A percentile compares a stretch with the other conserved stretches of the same genome.
These are phyloP conservation scores for Leucocoprinus sp. DNA, from an alignment of 768 basidiomycete genomes.

Conservation along the genomic window DNA sequence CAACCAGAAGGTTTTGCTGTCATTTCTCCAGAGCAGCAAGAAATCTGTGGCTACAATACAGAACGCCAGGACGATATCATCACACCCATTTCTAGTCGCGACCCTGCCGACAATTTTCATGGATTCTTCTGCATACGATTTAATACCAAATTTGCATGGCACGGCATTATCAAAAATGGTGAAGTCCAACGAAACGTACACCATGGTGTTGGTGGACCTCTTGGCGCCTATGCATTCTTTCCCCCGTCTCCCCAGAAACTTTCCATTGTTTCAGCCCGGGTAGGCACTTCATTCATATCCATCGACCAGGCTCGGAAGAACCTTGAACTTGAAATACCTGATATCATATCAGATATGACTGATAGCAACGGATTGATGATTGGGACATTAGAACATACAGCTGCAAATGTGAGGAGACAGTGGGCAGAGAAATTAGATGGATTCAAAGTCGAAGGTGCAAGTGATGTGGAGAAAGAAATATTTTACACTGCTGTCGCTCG, in stretches of 20 bases:
- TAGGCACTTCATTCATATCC: constrained; percentile 72
- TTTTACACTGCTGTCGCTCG: constrained; percentile 62
- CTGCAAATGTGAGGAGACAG: constrained; percentile 32
- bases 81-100: constrained; percentile 39
- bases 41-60: constrained; percentile 23
- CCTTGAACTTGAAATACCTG: constrained; percentile 30
- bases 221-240: constrained; percentile 48
- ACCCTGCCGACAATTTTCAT: constrained; percentile 32
- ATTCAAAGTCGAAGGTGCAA: constrained; percentile 40
- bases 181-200: constrained; percentile 22
- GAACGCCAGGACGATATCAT: constrained; percentile 34
- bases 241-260: constrained; percentile 16
- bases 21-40: constrained; percentile 32
- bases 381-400: constrained; percentile 43
- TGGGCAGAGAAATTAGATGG: constrained; percentile 55
- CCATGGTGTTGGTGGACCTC: constrained; percentile 31
- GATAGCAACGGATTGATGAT: background rate
- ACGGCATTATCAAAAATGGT: constrained; percentile 43
- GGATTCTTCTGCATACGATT: constrained; percentile 60
- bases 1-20: constrained; percentile 45
- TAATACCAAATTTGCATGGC: constrained; percentile 29
- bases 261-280: constrained; percentile 38
- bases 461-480: constrained; percentile 25
- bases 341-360: constrained; percentile 5
- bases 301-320: constrained; percentile 53